Evolutionary conservation across 192 early-diverging fungal species (phyloP).

Genomic region (Mortierella antarctica): DNA sequence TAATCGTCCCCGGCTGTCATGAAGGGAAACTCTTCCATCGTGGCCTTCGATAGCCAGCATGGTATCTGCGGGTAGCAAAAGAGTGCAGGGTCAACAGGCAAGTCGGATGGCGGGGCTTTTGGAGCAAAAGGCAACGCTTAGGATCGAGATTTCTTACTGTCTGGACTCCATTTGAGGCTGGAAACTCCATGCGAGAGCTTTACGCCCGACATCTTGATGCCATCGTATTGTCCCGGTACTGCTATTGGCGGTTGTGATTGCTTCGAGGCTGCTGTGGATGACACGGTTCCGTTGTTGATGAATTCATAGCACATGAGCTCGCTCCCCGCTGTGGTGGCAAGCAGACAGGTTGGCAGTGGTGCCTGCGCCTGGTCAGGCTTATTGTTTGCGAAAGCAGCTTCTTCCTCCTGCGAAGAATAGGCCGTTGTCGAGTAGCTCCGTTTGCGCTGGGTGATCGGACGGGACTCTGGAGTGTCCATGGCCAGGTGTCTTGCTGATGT

Average conservation of each 20-base stretch:
- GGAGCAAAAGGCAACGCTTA: neutral
- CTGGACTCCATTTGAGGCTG: slow-evolving; percentile 46
- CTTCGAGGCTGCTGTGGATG: neutral
- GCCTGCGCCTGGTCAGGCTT: neutral
- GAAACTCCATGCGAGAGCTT: slow-evolving; percentile 14
- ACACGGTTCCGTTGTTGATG: slow-evolving; percentile 17
- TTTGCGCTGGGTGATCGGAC: slow-evolving; percentile 31
- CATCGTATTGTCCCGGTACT: slow-evolving; percentile 33
- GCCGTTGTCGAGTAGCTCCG: slow-evolving; percentile 46
- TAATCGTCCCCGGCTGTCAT: slow-evolving; percentile 31
- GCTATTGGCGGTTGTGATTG: slow-evolving; percentile 16
- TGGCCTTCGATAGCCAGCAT: slow-evolving; percentile 43
- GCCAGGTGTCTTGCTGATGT: neutral
- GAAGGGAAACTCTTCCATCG: slow-evolving; percentile 30
- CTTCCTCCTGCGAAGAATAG: slow-evolving; percentile 44
- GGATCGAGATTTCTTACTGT: slow-evolving; percentile 21
- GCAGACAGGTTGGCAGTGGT: slow-evolving; percentile 15
- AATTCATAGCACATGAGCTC: slow-evolving; percentile 40
- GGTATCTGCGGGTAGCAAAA: slow-evolving; percentile 15
- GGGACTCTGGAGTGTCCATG: slow-evolving; percentile 29
- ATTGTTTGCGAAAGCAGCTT: slow-evolving; percentile 5
- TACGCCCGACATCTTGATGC: slow-evolving; percentile 38
- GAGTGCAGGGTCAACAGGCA: neutral
- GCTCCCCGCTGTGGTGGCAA: slow-evolving; percentile 16
- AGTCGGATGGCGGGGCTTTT: neutral